A percentile compares a stretch with the other conserved stretches of the same genome.
Evolutionary conservation across 257 asterid species (phyloP).

Genomic region (Mentha longifolia): DNA sequence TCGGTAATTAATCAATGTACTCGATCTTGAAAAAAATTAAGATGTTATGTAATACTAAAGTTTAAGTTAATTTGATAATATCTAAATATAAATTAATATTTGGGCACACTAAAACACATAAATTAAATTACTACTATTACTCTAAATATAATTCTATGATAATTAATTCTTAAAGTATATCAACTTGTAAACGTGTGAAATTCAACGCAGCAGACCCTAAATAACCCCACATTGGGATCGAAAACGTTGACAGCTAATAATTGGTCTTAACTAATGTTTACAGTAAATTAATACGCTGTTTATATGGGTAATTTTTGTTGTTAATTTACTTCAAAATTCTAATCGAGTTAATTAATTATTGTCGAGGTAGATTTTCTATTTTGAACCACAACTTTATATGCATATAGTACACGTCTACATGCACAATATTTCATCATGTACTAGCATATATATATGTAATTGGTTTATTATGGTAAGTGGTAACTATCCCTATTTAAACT

Average conservation of each 20-base stretch:
- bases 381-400: not conserved
- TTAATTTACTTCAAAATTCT: no score
- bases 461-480: not conserved
- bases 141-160: not conserved
- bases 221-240: constrained; percentile 43
- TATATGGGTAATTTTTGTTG: no score
- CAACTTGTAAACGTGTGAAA: constrained; percentile 46
- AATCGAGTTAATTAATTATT: not conserved
- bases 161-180: not conserved
- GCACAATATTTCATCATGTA: not conserved
- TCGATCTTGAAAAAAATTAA: no score
- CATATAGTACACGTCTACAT: not conserved
- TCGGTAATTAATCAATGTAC: not conserved
- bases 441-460: not conserved
- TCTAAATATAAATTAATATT: not conserved
- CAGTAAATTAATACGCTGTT: no score
- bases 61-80: not conserved
- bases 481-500: no score
- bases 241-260: constrained; percentile 46
- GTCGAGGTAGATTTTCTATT: not conserved
- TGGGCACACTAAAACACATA: not conserved
- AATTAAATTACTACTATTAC: no score
- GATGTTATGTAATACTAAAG: no score
- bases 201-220: constrained; percentile 37
- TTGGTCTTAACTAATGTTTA: no score